Evolutionary conservation across 495 filamentous ascomycete genomes (phyloP), one percentile per base, ranked within the genome.

Genomic region (Neurospora discreta): DNA sequence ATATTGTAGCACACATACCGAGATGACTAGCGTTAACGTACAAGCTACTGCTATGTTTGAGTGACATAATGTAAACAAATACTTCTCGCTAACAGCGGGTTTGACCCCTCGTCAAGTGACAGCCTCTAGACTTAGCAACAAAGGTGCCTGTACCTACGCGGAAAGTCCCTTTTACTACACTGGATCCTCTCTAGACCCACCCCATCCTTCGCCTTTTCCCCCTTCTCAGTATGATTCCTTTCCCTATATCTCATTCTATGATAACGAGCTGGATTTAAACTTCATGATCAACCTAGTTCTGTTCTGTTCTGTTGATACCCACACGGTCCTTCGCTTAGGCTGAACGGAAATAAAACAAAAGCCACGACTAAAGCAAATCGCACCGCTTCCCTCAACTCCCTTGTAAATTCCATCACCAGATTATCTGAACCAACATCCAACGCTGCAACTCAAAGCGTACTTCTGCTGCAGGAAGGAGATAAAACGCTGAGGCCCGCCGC

Each of bases 331-430:
- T 65, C 26, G 52, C 52, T 26, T 65, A 65, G 30, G 36, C 44
- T 71, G 26, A 39, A 71, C 43, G 52, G 36, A 41, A 71, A 58
- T 11, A 46, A 74, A 40, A 44, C 42, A 39, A 69, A 71, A 69
- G 43, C 30, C 40, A 68, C 18, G 41, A 52, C 18, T 38, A 23
- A 69, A 72, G 15, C 52, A 71, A 30, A 36, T 68, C 46, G 30
- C 42, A 39, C 39, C 58, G 36, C 18, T 67, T 23, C 33, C 33
- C 70, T 23, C 33, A 67, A 68, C 70, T 39, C 70, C 46, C 13
- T 44, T 39, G 18, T 33, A 18, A 69, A 36, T 23, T 58, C 18
- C 68, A 43, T 36, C 39, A 43, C 71, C 44, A 39, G 10, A 26
- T 30, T 18, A 42, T 18, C 58, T 40, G 30, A 20, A 40, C 52